Evolutionary conservation across 1,284 basidiomycete species (phyloP), one percentile per base, ranked within the genome.

Genomic region (Meira miltonrushii): DNA sequence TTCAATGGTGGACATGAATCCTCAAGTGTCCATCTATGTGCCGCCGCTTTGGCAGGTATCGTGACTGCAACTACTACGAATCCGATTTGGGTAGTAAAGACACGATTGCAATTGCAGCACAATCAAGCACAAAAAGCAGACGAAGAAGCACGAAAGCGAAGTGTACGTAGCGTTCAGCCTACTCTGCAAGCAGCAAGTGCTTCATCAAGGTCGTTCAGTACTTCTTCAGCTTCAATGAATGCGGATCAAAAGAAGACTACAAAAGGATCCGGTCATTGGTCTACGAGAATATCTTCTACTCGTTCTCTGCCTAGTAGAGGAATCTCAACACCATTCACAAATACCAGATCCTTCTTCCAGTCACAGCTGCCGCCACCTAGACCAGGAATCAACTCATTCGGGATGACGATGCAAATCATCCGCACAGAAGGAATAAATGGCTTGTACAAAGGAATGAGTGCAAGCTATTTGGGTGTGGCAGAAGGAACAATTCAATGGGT

Each of bases 21-120:
- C 75, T 83, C 88, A 0, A 83, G 85, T 61, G 86, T 98, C 0
- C 93, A 98, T 77, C 85, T 98, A 13, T 74, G 82, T 5, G 89
- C 94, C 0, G 95, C 93, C 0, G 89, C 91, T 0, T 76, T 87
- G 4, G 94, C 94, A 0, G 83, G 91, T 7, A 81, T 97, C 65
- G 82, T 85, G 33, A 98, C 94, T 0, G 85, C 92, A 0, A 88
- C 91, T 0, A 90, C 86, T 10, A 97, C 94, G 15, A 97, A 97
- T 78, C 94, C 94, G 0, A 95, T 98, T 48, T 98, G 94, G 94
- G 93, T 98, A 41, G 90, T 98, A 67, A 97, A 97, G 80, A 98
- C 94, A 39, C 86, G 94, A 2, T 75, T 97, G 54, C 94, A 98
- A 78, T 85, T 93, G 33, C 77, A 79, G 54, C 68, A 70, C 47